Evolutionary conservation across 768 basidiomycete genomes (phyloP).

Genomic region (Tylopilus plumbeoviolaceoides): DNA sequence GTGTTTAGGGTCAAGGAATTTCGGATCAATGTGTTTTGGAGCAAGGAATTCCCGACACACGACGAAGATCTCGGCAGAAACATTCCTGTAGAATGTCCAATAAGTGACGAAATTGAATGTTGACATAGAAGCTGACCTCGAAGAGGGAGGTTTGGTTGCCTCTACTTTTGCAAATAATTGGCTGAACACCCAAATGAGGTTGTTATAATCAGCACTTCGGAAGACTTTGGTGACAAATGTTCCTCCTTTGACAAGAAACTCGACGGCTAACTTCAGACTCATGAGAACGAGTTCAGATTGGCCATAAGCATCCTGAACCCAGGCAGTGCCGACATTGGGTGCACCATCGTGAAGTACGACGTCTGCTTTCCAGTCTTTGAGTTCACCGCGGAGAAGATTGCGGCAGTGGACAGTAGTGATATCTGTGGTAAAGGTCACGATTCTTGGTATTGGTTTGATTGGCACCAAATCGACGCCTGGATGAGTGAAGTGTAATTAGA

Average conservation of each 20-base stretch:
- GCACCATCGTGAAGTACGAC: conserved; percentile 98
- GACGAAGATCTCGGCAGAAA: conserved; percentile 99
- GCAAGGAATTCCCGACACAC: conserved; percentile 94
- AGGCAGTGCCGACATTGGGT: conserved; percentile 98
- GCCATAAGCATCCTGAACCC: conserved; percentile 97
- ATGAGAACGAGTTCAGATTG: conserved; percentile 96
- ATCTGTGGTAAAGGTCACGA: conserved; percentile 88
- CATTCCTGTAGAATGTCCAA: conserved; percentile 57
- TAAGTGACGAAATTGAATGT: not conserved
- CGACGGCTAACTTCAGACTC: conserved; percentile 92
- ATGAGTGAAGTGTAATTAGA: conserved; percentile 5
- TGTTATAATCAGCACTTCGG: conserved; percentile 97
- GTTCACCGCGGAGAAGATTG: conserved; percentile 74
- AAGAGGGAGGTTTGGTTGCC: conserved; percentile 97
- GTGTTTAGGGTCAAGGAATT: conserved; percentile 95
- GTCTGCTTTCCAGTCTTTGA: conserved; percentile 99
- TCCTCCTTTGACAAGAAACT: conserved; percentile 90
- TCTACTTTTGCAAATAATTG: conserved; percentile 96
- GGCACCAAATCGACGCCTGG: conserved; percentile 92
- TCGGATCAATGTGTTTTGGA: conserved; percentile 94
- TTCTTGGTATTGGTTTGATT: conserved; percentile 92
- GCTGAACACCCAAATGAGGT: conserved; percentile 97
- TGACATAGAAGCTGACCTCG: conserved; percentile 54
- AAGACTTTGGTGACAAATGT: conserved; percentile 99
- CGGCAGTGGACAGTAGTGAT: conserved; percentile 93